A percentile compares a stretch with the other conserved stretches of the same genome.
Evolutionary conservation across 768 basidiomycete genomes (phyloP).

Genomic region (Russula ochroleuca): DNA sequence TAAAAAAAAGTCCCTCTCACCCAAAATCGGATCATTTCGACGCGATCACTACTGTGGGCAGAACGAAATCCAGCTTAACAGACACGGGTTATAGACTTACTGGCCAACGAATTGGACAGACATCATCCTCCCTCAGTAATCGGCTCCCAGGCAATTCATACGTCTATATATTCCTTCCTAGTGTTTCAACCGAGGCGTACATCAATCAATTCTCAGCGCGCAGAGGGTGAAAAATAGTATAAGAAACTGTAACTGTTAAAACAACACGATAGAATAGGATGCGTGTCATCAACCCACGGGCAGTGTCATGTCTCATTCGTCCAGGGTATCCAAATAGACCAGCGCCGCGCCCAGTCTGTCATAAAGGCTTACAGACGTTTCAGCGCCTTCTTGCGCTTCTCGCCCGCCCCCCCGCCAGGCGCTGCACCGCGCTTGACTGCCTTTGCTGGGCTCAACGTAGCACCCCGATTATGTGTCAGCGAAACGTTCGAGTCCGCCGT

Average conservation of each 20-base stretch:
- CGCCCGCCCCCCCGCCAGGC: conserved; percentile 47
- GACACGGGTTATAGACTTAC: no score
- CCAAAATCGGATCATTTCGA: no score
- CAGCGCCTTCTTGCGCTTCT: conserved; percentile 87
- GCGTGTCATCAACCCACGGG: conserved; percentile 6
- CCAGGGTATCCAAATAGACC: neutral
- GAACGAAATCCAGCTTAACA: no score
- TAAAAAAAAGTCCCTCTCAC: no score
- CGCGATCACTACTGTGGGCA: no score
- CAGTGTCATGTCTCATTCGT: neutral
- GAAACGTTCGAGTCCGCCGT: conserved; percentile 67
- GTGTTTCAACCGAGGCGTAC: neutral
- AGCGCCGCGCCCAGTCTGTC: neutral
- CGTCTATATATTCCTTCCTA: neutral
- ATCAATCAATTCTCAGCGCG: neutral
- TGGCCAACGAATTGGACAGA: no score
- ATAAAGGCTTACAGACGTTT: conserved; percentile 53
- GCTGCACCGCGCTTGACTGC: conserved; percentile 67
- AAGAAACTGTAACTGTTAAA: conserved; percentile 12
- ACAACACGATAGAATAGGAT: conserved; percentile 17
- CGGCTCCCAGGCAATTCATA: no score
- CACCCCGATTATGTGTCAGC: conserved; percentile 18
- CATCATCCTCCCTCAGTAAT: no score
- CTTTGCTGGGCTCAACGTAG: conserved; percentile 45
- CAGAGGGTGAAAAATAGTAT: neutral